Evolutionary conservation across 176 grass and related monocot species (phyloP).

Genomic region (Chloris gayana): DNA sequence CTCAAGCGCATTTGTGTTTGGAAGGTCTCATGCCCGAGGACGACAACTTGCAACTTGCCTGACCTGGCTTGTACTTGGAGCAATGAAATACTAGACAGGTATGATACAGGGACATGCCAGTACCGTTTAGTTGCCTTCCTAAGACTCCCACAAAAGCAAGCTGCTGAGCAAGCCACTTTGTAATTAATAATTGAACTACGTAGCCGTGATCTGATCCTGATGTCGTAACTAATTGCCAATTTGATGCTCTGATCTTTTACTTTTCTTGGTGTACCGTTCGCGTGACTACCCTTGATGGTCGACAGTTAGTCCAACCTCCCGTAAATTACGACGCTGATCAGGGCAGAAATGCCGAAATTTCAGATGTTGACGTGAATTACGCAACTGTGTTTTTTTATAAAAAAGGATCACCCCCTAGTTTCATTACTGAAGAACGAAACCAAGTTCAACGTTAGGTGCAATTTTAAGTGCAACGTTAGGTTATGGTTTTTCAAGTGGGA

Average conservation of each 20-base stretch:
- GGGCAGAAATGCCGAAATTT: conserved; percentile 8
- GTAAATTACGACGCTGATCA: conserved; percentile 34
- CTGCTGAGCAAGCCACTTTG: background rate
- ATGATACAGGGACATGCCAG: conserved; percentile 11
- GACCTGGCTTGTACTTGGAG: background rate
- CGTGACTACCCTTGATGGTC: conserved; percentile 10
- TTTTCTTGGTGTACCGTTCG: conserved; percentile 6
- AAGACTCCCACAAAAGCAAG: background rate
- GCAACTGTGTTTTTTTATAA: background rate
- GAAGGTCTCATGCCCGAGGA: background rate
- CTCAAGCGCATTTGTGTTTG: background rate
- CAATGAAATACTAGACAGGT: background rate
- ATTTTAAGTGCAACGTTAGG: no score
- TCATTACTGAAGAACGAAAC: no score
- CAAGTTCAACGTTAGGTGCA: no score
- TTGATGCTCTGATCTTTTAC: background rate
- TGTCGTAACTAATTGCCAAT: conserved; percentile 30
- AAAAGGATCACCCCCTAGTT: no score
- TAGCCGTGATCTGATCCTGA: conserved; percentile 35
- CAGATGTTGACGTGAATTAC: conserved; percentile 1
- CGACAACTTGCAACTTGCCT: conserved; percentile 14
- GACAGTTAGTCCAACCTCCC: background rate
- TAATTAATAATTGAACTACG: conserved; percentile 19
- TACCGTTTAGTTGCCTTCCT: conserved; percentile 21
- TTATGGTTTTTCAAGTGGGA: background rate